Percentiles rank a stretch among this genome's conserved stretches.
These are phyloP conservation scores for Psidium guajava DNA, from an alignment of 345 rosid species.

Conservation along the genomic window DNA sequence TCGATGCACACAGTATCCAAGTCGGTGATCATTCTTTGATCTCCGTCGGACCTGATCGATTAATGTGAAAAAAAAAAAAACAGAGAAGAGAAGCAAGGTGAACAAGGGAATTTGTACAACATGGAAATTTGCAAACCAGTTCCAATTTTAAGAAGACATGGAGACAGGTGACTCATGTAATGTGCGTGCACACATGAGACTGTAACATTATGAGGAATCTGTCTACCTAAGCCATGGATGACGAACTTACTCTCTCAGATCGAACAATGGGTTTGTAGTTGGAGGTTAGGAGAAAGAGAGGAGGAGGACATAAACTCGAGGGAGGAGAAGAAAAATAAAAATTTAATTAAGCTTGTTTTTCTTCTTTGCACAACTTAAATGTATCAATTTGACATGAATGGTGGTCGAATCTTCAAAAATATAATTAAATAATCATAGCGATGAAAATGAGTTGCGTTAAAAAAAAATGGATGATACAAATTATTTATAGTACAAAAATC, in stretches of 20 bases:
- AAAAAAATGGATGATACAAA: too few relatives aligned
- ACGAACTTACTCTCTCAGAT: background rate
- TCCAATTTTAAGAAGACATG: background rate
- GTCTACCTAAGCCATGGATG: background rate
- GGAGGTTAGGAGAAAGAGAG: background rate
- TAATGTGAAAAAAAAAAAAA: background rate
- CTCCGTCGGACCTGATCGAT: background rate
- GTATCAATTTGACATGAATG: background rate
- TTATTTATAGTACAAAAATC: background rate
- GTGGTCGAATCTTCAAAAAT: background rate
- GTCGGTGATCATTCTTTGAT: background rate
- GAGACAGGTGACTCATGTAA: background rate
- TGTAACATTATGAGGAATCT: background rate
- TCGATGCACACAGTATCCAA: background rate
- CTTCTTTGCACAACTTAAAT: background rate
- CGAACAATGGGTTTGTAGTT: background rate
- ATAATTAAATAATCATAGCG: background rate
- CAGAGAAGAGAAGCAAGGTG: background rate
- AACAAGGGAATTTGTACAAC: background rate
- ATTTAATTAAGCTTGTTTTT: background rate
- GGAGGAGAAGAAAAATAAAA: background rate
- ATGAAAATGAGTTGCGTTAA: background rate
- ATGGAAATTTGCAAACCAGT: background rate
- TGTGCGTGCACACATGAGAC: background rate
- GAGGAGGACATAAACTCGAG: background rate